Conservation (phyloP, 2,329 filamentous ascomycete species). For the Colletotrichum paranaense region DNA sequence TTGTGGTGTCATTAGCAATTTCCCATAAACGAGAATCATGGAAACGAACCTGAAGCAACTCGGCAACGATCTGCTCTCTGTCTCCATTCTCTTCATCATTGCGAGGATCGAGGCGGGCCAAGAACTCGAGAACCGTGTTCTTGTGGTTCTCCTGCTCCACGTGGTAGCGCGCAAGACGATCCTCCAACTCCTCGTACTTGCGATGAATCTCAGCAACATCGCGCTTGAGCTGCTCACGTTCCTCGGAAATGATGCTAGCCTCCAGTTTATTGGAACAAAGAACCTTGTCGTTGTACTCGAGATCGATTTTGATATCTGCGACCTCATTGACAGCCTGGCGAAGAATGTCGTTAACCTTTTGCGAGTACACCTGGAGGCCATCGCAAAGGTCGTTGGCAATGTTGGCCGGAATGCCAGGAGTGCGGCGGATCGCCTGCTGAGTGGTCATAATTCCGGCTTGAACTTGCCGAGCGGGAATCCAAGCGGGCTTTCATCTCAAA, state of each 20-base stretch:
- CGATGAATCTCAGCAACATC: conserved; percentile 41
- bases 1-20: neutral
- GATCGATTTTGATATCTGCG: conserved; percentile 42
- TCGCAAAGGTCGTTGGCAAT: conserved; percentile 34
- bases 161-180: conserved; percentile 36
- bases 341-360: conserved; percentile 43
- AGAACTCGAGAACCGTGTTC: conserved; percentile 29
- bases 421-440: conserved; percentile 36
- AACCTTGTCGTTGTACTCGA: conserved; percentile 47
- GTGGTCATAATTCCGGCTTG: conserved; percentile 36
- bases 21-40: neutral
- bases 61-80: conserved; percentile 41
- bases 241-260: conserved; percentile 28
- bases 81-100: conserved; percentile 32
- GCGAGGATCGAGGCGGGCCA: conserved; percentile 29
- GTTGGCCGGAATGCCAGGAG: conserved; percentile 34
- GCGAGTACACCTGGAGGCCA: conserved; percentile 39
- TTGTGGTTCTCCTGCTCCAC: conserved; percentile 34
- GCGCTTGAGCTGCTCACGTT: conserved; percentile 32
- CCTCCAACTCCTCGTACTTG: conserved; percentile 35
- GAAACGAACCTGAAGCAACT: conserved; percentile 35
- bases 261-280: conserved; percentile 36
- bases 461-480: conserved; percentile 32
- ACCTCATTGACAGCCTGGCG: conserved; percentile 36
- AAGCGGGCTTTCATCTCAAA: conserved; percentile 28